Base-by-base conservation (phyloP, 495 filamentous ascomycete species). In the Tuber umbilicatum region DNA sequence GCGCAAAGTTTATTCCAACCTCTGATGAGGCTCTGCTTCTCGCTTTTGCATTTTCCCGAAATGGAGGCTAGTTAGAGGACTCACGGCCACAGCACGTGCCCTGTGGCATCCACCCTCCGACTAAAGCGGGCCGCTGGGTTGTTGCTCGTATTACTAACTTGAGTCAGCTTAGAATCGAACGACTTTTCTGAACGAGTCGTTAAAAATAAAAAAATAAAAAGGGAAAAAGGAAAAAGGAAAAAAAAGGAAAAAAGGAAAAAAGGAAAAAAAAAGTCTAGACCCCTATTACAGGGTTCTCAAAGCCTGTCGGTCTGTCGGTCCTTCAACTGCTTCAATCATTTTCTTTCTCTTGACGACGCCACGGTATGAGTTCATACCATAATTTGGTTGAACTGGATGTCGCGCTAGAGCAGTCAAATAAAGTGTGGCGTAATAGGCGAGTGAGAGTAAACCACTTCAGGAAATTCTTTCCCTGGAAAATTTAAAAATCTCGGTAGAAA, bases 1-100 rank as follows among this genome's bases (percentile, higher is more conserved):
- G 55, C 55, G 55, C 72, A 79, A 79, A 79, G 75, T 78, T 79
- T 79, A 79, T 78, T 79, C 76, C 45, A 79, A 79, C 77, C 77
- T 79, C 77, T 72, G 23, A 23, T 74, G 75, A 69, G 77, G 75
- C 76, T 78, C 76, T 69, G 71, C 69, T 60, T 60, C 45, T 73
- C 68, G 72, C 39, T 50, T 50, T 41, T 45, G 45, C 72, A 71
- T 70, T 78, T 67, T 68, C 55, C n/a, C 55, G 55, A 64, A 64
- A 17, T 3, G 55, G 50, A 31, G 1, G 55, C 2, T 2, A 43
- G n/a, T n/a, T n/a, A 12, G 55, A 31, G 55, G n/a, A 27, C 6
- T 1, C 55, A 60, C n/a, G 10, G 47, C 47, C 47, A 55, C 47
- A 55, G 12, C 55, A 64, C 55, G n/a, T 31, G 55, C 27, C 55